Evolutionary conservation across 148 eudicot genomes (phyloP).

Genomic region (Tetragonia tetragonoides): DNA sequence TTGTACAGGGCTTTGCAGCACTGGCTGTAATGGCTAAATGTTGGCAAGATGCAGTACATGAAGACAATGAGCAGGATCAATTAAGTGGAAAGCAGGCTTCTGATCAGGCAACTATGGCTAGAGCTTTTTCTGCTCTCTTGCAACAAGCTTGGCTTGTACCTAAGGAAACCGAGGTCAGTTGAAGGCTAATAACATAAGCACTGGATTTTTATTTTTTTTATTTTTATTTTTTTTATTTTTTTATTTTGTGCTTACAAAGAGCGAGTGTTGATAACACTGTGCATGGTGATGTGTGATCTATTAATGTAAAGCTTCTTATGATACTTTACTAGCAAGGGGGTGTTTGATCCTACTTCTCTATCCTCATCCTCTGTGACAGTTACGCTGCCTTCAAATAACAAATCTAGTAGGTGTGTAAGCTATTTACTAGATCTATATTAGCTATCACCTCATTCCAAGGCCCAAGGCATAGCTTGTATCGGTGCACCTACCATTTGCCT

Average conservation of each 20-base stretch:
- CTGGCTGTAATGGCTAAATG: slow-evolving; percentile 64
- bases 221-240: not conserved
- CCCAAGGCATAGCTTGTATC: not conserved
- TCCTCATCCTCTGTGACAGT: not conserved
- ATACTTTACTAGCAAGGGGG: not conserved
- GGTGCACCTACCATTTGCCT: not conserved
- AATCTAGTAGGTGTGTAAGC: not conserved
- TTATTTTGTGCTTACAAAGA: slow-evolving; percentile 5
- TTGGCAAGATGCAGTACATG: slow-evolving; percentile 59
- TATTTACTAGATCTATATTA: not conserved
- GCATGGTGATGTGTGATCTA: not conserved
- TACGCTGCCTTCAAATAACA: not conserved
- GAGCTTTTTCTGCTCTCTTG: slow-evolving; percentile 62
- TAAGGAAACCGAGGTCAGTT: slow-evolving; percentile 48
- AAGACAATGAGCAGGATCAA: slow-evolving; percentile 43
- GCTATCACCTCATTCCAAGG: not conserved
- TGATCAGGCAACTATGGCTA: slow-evolving; percentile 44
- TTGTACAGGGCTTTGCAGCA: slow-evolving; percentile 63
- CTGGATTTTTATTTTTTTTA: not conserved
- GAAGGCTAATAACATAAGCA: not conserved
- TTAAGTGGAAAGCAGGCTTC: slow-evolving; percentile 38
- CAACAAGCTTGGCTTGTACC: slow-evolving; percentile 65
- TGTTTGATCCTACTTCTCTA: not conserved
- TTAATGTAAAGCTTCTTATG: slow-evolving; percentile 9
- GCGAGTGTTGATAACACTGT: not conserved